Percentiles rank a stretch among this genome's conserved stretches.
Evolutionary conservation across 208 protist species (phyloP).

Genomic region (Leishmania tropica): DNA sequence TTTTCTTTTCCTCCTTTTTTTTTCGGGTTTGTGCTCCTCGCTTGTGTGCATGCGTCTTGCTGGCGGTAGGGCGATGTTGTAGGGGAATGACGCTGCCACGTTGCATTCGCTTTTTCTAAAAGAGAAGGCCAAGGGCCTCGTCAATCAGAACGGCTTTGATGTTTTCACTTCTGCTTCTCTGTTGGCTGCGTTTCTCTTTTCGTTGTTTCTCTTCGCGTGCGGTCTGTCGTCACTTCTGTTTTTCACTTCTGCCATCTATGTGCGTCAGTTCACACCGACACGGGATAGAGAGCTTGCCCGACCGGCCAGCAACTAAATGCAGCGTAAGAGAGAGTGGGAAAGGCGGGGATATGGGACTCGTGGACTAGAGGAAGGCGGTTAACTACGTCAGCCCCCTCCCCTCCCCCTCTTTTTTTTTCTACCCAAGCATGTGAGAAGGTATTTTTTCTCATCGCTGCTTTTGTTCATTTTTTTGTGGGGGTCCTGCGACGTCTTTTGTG

Average conservation of each 20-base stretch:
- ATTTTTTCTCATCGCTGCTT: neutral
- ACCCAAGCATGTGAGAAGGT: neutral
- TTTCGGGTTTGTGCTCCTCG: neutral
- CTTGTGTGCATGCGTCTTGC: neutral
- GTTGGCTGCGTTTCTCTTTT: neutral
- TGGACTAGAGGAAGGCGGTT: neutral
- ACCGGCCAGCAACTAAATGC: neutral
- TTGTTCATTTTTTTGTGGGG: neutral
- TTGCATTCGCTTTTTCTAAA: neutral
- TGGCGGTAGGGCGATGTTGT: neutral
- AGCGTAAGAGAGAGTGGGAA: neutral
- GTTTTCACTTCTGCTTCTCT: neutral
- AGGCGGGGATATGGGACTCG: neutral
- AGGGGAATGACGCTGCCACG: neutral
- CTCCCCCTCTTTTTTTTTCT: neutral
- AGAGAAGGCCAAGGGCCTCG: neutral
- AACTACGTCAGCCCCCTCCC: neutral
- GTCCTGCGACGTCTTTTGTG: neutral
- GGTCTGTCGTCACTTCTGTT: neutral
- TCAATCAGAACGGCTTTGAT: neutral
- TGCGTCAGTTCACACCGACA: neutral
- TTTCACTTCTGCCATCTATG: neutral
- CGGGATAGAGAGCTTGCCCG: neutral
- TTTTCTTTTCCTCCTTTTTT: neutral
- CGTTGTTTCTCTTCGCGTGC: neutral